These are phyloP conservation scores for Sapria himalayana DNA, from an alignment of 345 rosid genomes.

Conservation along the genomic window DNA sequence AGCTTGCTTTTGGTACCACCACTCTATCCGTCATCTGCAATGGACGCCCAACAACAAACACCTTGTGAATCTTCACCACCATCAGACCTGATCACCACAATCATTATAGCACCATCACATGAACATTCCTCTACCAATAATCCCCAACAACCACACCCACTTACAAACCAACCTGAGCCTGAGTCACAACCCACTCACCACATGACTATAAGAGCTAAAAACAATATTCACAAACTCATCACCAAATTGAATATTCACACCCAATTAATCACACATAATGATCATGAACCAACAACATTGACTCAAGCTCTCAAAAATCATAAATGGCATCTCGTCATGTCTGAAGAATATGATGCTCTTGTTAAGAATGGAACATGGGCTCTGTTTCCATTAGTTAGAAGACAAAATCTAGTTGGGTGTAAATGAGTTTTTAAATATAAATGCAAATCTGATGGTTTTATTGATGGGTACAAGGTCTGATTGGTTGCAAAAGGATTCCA, in stretches of 20 bases:
- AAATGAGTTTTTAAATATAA: neutral
- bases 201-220: neutral
- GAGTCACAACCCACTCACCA: neutral
- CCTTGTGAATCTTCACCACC: neutral
- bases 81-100: neutral
- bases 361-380: neutral
- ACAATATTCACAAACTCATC: neutral
- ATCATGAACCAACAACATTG: neutral
- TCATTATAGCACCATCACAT: neutral
- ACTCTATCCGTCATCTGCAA: neutral
- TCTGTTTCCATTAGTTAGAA: neutral
- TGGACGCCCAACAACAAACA: neutral
- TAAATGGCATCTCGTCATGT: neutral
- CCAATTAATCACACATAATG: neutral
- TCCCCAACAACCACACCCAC: neutral
- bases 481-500: no score
- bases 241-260: neutral
- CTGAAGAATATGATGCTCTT: neutral
- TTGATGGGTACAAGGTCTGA: neutral
- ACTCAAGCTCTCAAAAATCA: neutral
- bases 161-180: neutral
- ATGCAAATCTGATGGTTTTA: neutral
- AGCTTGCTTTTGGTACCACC: neutral
- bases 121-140: neutral
- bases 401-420: no score